phyloP scores from a whole-genome alignment of 208 protist species.

The Wallacemonas sp. region DNA sequence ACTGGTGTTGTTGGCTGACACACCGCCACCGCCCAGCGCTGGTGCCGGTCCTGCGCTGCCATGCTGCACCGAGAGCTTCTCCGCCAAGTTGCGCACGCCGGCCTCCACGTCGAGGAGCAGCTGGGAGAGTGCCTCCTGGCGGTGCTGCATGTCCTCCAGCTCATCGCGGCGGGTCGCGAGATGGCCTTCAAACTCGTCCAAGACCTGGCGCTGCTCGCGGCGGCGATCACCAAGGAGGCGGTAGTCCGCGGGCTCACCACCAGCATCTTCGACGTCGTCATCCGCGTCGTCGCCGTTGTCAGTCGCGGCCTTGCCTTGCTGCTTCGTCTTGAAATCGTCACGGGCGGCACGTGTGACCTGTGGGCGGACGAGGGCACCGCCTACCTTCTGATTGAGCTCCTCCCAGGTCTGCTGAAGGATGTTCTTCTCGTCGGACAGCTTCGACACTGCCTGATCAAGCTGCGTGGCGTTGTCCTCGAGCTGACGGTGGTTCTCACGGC shows the following conservation, averaged over 20 bases:
- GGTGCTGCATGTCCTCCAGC: conserved; percentile 47
- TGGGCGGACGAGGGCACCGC: conserved; percentile 37
- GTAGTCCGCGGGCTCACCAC: conserved; percentile 28
- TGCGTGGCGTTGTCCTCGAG: conserved; percentile 65
- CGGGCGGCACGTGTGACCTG: conserved; percentile 38
- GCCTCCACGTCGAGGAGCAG: conserved; percentile 84
- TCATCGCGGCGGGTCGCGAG: conserved; percentile 65
- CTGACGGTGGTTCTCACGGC: conserved; percentile 79
- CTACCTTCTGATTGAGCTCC: conserved; percentile 70
- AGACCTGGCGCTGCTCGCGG: conserved; percentile 59
- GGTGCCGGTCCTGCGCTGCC: conserved; percentile 1
- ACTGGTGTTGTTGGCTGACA: background rate
- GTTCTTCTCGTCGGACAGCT: conserved; percentile 52
- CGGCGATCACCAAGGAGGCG: conserved; percentile 52
- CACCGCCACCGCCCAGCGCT: background rate
- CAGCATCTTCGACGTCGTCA: conserved; percentile 1
- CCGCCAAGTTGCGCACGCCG: conserved; percentile 87
- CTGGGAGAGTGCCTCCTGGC: conserved; percentile 72
- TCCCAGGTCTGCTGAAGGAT: conserved; percentile 65
- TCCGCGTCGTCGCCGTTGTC: background rate
- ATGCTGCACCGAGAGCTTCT: conserved; percentile 62
- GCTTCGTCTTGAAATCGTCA: conserved; percentile 18
- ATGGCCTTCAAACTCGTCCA: conserved; percentile 91
- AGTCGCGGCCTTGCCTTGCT: background rate
- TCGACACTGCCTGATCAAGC: conserved; percentile 54